Evolutionary conservation across 768 basidiomycete genomes (phyloP).

Genomic region (Suillus sp.): DNA sequence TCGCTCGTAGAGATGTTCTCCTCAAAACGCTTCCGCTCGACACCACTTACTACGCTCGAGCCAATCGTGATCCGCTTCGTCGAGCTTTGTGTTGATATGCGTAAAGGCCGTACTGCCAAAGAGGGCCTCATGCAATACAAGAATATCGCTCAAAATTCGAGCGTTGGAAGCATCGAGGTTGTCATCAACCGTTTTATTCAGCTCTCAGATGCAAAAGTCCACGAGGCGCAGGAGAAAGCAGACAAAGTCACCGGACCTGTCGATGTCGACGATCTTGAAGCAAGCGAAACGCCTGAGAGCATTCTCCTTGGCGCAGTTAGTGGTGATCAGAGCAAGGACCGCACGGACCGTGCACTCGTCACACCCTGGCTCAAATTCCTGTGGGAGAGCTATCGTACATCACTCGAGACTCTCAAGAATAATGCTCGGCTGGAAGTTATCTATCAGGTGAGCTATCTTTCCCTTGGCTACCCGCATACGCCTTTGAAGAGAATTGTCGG

Average conservation of each 20-base stretch:
- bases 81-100: slow-evolving; percentile 93
- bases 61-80: slow-evolving; percentile 96
- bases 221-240: slow-evolving; percentile 85
- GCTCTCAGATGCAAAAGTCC: slow-evolving; percentile 78
- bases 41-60: slow-evolving; percentile 84
- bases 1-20: slow-evolving; percentile 91
- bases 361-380: slow-evolving; percentile 98
- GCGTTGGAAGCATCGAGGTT: slow-evolving; percentile 86
- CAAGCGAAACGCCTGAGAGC: slow-evolving; percentile 92
- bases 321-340: slow-evolving; percentile 87
- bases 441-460: slow-evolving; percentile 72
- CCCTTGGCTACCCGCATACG: not conserved
- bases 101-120: slow-evolving; percentile 91
- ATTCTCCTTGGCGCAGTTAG: slow-evolving; percentile 89
- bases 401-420: slow-evolving; percentile 93
- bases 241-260: slow-evolving; percentile 69
- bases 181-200: slow-evolving; percentile 87
- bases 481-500: not conserved
- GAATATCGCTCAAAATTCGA: slow-evolving; percentile 94
- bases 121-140: slow-evolving; percentile 98
- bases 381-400: slow-evolving; percentile 98
- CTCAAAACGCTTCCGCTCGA: slow-evolving; percentile 92
- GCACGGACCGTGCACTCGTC: slow-evolving; percentile 92
- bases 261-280: slow-evolving; percentile 94
- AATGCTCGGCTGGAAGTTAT: slow-evolving; percentile 90